phyloP scores from a whole-genome alignment of 352 stramenopile genomes.

The Globisporangium emineosum region DNA sequence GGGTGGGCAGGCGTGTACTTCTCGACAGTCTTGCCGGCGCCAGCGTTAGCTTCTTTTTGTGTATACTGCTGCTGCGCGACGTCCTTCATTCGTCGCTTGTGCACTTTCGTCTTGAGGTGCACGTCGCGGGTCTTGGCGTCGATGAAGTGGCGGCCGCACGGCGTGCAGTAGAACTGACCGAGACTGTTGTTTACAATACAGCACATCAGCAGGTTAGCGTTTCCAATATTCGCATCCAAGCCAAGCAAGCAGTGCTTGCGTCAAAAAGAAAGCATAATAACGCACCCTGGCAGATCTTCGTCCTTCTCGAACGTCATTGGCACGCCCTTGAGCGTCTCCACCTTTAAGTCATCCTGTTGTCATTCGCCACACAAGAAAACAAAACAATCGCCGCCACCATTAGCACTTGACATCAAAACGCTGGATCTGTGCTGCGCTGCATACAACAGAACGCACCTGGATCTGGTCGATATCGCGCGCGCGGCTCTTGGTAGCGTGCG shows the following conservation, averaged over 20 bases:
- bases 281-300: conserved; percentile 79
- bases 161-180: conserved; percentile 87
- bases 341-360: conserved; percentile 61
- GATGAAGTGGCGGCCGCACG: conserved; percentile 84
- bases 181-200: conserved; percentile 32
- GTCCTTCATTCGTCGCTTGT: conserved; percentile 87
- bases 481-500: conserved; percentile 79
- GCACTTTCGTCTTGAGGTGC: conserved; percentile 81
- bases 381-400: background rate
- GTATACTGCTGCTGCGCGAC: conserved; percentile 89
- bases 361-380: background rate
- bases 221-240: background rate
- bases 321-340: conserved; percentile 61
- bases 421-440: background rate
- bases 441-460: conserved; percentile 31
- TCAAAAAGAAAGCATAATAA: background rate
- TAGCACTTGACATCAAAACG: background rate
- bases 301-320: conserved; percentile 70
- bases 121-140: conserved; percentile 74
- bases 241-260: background rate
- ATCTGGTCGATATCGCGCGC: conserved; percentile 85
- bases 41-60: conserved; percentile 78
- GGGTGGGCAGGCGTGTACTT: conserved; percentile 64
- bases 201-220: background rate
- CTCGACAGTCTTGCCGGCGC: conserved; percentile 68